A percentile compares a stretch with the other conserved stretches of the same genome.
Evolutionary conservation across 208 protist genomes (phyloP).

Genomic region (Trypanosoma lewisi): DNA sequence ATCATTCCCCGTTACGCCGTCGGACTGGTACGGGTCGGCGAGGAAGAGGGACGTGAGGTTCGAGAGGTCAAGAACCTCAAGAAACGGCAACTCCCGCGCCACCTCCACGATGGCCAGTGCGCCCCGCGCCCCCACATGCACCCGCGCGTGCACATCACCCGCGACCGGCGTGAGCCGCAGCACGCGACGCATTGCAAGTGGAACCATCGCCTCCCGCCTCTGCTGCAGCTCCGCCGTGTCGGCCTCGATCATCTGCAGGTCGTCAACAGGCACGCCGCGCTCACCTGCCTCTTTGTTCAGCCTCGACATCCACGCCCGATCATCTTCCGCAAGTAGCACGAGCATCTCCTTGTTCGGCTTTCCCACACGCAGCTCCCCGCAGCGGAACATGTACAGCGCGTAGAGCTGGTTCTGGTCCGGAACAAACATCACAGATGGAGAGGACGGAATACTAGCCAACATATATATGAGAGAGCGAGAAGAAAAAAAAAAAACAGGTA

Average conservation of each 20-base stretch:
- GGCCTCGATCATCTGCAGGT: constrained; percentile 37
- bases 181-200: constrained; percentile 29
- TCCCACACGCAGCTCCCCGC: constrained; percentile 49
- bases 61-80: constrained; percentile 58
- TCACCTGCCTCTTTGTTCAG: constrained; percentile 32
- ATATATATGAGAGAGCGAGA: not conserved
- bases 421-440: constrained; percentile 5
- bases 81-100: constrained; percentile 49
- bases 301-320: constrained; percentile 30
- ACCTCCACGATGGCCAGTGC: constrained; percentile 59
- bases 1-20: constrained; percentile 45
- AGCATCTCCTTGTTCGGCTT: constrained; percentile 55
- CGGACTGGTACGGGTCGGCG: constrained; percentile 37
- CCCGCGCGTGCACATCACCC: not conserved
- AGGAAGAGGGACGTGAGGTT: constrained; percentile 58
- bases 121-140: constrained; percentile 66
- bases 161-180: constrained; percentile 24
- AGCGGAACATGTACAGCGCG: constrained; percentile 58
- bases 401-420: constrained; percentile 68
- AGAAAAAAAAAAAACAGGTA: not conserved
- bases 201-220: constrained; percentile 23
- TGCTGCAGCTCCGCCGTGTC: constrained; percentile 19
- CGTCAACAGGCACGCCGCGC: constrained; percentile 29
- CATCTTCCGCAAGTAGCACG: constrained; percentile 49
- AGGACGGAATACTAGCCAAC: no score